phyloP scores from a whole-genome alignment of 768 basidiomycete species.

The Gyrodon lividus region DNA sequence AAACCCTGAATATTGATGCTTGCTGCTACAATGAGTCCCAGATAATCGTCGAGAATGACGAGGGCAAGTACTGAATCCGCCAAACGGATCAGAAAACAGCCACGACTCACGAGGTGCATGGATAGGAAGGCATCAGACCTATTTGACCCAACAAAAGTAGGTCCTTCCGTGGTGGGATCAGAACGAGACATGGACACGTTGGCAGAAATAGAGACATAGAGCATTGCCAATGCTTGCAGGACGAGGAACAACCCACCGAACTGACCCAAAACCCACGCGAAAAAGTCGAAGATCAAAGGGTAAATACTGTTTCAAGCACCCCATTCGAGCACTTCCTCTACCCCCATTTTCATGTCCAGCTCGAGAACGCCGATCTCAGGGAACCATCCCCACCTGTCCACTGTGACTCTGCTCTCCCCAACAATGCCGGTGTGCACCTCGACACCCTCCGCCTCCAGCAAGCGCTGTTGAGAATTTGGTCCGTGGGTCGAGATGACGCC shows the following conservation, averaged over 20 bases:
- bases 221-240: neutral
- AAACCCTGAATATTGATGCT: no score
- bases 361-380: constrained; percentile 30
- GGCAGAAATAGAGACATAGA: neutral
- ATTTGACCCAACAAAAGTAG: no score
- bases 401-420: constrained; percentile 55
- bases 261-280: neutral
- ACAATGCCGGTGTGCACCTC: constrained; percentile 53
- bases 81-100: no score
- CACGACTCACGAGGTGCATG: no score
- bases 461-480: constrained; percentile 53
- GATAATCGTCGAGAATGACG: no score
- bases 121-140: no score
- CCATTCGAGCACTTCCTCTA: constrained; percentile 12
- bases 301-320: constrained; percentile 1
- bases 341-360: neutral
- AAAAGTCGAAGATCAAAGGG: neutral
- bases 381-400: constrained; percentile 60
- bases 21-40: no score
- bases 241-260: neutral
- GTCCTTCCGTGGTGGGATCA: no score
- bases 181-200: no score
- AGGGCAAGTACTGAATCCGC: no score
- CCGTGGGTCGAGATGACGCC: constrained; percentile 62
- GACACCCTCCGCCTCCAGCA: constrained; percentile 74